A percentile compares a stretch with the other conserved stretches of the same genome.
Evolutionary conservation across 305 asterid species (phyloP).

Genomic region (Fraxinus platypoda): DNA sequence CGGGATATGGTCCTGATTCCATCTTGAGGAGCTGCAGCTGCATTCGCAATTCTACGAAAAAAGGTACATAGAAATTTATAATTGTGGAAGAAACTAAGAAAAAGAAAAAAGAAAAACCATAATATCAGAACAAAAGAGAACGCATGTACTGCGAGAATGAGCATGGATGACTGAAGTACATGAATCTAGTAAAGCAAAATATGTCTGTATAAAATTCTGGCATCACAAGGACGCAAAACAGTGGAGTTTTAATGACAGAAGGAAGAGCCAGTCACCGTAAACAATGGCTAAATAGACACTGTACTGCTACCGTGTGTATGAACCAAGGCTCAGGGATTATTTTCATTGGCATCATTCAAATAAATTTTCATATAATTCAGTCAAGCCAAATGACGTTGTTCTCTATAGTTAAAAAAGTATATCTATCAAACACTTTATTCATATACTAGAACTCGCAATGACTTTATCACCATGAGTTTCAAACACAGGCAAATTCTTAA

Average conservation of each 20-base stretch:
- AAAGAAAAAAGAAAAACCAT: background rate
- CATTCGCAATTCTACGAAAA: constrained; percentile 49
- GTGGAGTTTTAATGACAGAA: background rate
- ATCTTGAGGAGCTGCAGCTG: constrained; percentile 61
- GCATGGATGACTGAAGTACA: background rate
- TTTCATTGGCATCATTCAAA: background rate
- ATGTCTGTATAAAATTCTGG: background rate
- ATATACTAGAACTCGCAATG: constrained; percentile 1
- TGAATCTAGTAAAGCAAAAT: background rate
- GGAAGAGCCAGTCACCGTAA: background rate
- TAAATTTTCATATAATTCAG: background rate
- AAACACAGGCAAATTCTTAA: background rate
- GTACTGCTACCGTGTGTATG: background rate
- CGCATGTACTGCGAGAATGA: background rate
- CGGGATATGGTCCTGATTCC: constrained; percentile 35
- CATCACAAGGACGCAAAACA: background rate
- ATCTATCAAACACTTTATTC: background rate
- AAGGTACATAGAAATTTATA: background rate
- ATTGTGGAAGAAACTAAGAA: constrained; percentile 2
- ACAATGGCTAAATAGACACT: background rate
- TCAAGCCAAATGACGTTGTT: background rate
- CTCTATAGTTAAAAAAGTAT: background rate
- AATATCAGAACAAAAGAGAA: background rate
- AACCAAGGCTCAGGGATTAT: background rate
- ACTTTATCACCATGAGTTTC: background rate